Base-by-base conservation (phyloP, 768 basidiomycete genomes). In the Auricularia heimuer region DNA sequence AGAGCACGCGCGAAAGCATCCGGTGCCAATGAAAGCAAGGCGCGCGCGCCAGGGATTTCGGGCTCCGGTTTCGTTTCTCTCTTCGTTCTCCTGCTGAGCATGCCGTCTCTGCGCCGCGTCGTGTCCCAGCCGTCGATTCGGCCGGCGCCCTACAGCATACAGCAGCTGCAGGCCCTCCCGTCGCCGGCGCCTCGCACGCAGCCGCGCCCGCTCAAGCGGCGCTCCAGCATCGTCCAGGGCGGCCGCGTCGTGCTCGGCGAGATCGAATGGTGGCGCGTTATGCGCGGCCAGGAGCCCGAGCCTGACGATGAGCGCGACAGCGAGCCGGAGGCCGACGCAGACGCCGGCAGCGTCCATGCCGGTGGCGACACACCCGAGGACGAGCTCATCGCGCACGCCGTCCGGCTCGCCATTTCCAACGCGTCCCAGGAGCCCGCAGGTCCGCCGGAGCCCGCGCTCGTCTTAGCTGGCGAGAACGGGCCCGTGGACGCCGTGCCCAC, bases 181-280 rank as follows among this genome's bases (percentile, higher is more conserved):
- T 71, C 62, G 71, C 71, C 63, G 75, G 78, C 37, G 76, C 77
- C 29, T 7, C 76, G 79, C 65, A 76, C 72, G 16, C 74, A 83
- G 51, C 76, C 74, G 71, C 39, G 72, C 71, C 63, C 74, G 76
- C 7, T 51, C 47, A 51, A 51, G 47, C 82, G 87, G 71, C 85
- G 89, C 66, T 82, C 87, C 12, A 85, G 85, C 8, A 64, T 24
- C 18, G 16, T 56, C 16, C 54, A 35, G n/a, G 54, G 63, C 51
- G 78, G 74, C 68, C 82, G 90, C 72, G 82, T 89, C 69, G 88
- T 92, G 69, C 81, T 92, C 67, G 90, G 88, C 39, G 90, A 92
- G 78, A 87, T 92, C 71, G 90, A 91, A 74, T 92, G 90, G 90
- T 92, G 90, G 90, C 83, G 80, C 70, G 89, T 92, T 69, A 77